phyloP scores from a whole-genome alignment of 2,329 filamentous ascomycete species.

The Gyromitra esculenta region DNA sequence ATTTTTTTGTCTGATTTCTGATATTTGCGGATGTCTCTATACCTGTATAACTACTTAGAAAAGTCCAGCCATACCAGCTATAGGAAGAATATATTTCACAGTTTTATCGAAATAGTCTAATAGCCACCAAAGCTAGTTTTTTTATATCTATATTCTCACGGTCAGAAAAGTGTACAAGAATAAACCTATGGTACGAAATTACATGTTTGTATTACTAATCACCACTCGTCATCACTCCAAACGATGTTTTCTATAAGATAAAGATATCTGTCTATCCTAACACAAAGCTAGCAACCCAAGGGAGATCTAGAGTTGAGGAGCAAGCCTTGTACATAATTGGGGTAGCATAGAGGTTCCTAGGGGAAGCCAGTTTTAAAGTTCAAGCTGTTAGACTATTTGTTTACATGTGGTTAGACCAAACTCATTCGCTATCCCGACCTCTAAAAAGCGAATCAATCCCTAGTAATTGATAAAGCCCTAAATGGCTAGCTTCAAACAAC shows the following conservation, averaged over 20 bases:
- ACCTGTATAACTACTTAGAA: background rate
- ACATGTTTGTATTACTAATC: background rate
- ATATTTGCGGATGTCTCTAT: background rate
- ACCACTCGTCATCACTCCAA: background rate
- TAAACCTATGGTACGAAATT: background rate
- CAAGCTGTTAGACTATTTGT: no score
- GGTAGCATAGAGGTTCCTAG: no score
- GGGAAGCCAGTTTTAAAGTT: no score
- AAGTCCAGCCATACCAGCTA: background rate
- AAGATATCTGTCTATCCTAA: no score
- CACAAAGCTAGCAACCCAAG: no score
- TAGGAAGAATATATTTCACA: background rate
- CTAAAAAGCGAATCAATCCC: no score
- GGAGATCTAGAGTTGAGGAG: no score
- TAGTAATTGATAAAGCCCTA: no score
- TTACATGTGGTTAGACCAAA: no score
- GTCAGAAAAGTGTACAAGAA: background rate
- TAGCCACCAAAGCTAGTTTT: background rate
- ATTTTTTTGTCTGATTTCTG: background rate
- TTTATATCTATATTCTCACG: conserved; percentile 15
- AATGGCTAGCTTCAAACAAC: background rate
- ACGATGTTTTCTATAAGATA: no score
- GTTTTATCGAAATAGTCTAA: background rate
- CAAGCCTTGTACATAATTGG: no score
- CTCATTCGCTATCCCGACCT: no score